A percentile compares a stretch with the other conserved stretches of the same genome.
phyloP scores from a whole-genome alignment of 75 land plant species.

The Cryptomeria japonica region DNA sequence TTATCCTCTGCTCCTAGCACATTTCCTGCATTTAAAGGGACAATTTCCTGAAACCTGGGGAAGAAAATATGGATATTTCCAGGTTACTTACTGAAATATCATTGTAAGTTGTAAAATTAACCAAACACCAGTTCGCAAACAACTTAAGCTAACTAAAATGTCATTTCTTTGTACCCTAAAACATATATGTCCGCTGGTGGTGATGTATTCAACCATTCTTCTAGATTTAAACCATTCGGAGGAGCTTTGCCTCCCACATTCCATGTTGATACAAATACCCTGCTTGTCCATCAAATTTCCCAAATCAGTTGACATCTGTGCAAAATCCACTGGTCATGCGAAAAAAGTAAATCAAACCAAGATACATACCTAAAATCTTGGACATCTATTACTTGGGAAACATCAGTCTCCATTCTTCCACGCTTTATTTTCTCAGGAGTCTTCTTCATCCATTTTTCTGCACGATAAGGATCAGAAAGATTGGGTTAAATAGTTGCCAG shows the following conservation, averaged over 20 bases:
- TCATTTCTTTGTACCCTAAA: conserved; percentile 61
- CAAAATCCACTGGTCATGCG: neutral
- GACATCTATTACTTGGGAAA: conserved; percentile 46
- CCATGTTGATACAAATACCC: conserved; percentile 86
- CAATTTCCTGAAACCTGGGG: conserved; percentile 90
- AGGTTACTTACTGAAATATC: conserved; percentile 3
- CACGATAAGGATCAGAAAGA: neutral
- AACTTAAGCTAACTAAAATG: neutral
- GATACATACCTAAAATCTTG: conserved; percentile 51
- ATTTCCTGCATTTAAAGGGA: conserved; percentile 95
- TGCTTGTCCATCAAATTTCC: conserved; percentile 15
- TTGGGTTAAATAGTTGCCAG: neutral
- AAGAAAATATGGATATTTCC: conserved; percentile 15
- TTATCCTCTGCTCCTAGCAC: conserved; percentile 89
- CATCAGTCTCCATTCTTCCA: conserved; percentile 37
- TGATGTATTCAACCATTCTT: conserved; percentile 76
- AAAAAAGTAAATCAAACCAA: neutral
- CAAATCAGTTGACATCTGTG: neutral
- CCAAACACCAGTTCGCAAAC: neutral
- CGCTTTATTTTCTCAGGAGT: conserved; percentile 27
- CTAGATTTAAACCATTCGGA: conserved; percentile 63
- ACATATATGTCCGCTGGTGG: conserved; percentile 93
- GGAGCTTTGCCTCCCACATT: conserved; percentile 96
- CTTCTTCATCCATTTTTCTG: conserved; percentile 42
- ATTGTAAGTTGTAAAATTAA: neutral